phyloP scores from a whole-genome alignment of 2,329 filamentous ascomycete species.

The Neofusicoccum kwambonambiense region DNA sequence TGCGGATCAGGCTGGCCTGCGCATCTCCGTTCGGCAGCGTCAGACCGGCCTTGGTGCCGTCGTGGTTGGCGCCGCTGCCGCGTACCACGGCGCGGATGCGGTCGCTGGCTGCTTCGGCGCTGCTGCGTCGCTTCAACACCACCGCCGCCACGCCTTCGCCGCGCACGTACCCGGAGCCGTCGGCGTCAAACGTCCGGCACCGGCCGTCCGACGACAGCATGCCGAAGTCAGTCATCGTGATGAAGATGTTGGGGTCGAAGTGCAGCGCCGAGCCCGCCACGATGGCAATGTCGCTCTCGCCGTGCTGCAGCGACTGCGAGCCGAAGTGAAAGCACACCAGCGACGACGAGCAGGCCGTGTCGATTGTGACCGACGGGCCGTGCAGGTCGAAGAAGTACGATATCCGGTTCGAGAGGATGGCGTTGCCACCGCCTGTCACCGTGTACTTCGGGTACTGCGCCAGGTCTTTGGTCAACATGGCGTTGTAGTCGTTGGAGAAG shows the following conservation, averaged over 20 bases:
- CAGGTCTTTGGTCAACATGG: slow-evolving; percentile 6
- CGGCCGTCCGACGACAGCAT: slow-evolving; percentile 32
- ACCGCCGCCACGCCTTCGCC: slow-evolving; percentile 62
- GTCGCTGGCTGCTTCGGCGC: slow-evolving; percentile 59
- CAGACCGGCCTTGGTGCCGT: slow-evolving; percentile 52
- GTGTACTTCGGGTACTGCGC: slow-evolving; percentile 1
- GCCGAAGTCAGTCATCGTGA: slow-evolving; percentile 22
- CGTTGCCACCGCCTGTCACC: slow-evolving; percentile 24
- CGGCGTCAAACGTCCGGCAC: slow-evolving; percentile 44
- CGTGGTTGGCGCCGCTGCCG: slow-evolving; percentile 44
- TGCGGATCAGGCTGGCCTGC: slow-evolving; percentile 36
- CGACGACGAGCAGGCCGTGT: slow-evolving; percentile 33
- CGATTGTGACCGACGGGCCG: slow-evolving; percentile 31
- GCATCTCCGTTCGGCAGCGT: slow-evolving; percentile 38
- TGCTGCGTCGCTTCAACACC: slow-evolving; percentile 56
- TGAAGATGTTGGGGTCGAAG: slow-evolving; percentile 24
- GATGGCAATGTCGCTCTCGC: slow-evolving; percentile 18
- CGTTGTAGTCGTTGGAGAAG: slow-evolving; percentile 25
- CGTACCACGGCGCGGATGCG: slow-evolving; percentile 46
- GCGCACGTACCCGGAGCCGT: slow-evolving; percentile 62
- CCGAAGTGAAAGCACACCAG: slow-evolving; percentile 30
- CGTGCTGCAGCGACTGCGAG: slow-evolving; percentile 24
- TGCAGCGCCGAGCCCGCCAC: slow-evolving; percentile 25
- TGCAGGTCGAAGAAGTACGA: slow-evolving; percentile 31
- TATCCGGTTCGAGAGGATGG: slow-evolving; percentile 33